Conservation (phyloP, 495 filamentous ascomycete genomes). For the Extremus antarcticus region DNA sequence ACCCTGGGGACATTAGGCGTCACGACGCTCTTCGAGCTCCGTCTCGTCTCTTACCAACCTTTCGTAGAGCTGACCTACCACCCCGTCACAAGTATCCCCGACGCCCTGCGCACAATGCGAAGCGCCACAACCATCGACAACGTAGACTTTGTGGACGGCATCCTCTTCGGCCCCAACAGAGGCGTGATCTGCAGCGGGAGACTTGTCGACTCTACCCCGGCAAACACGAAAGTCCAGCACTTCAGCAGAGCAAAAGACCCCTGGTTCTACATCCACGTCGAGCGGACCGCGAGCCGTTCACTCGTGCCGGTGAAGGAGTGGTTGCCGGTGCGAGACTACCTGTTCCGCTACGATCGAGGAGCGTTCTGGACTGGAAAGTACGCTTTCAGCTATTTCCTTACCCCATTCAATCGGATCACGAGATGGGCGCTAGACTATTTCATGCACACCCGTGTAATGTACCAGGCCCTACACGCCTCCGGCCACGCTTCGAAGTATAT, state of each 20-base stretch:
- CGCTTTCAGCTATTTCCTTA: conserved; percentile 44
- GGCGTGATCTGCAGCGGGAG: conserved; percentile 45
- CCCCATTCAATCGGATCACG: conserved; percentile 44
- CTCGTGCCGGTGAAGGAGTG: conserved; percentile 32
- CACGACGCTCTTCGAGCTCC: conserved; percentile 44
- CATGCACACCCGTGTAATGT: conserved; percentile 53
- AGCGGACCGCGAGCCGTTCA: not conserved
- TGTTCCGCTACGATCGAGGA: conserved; percentile 52
- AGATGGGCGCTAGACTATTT: conserved; percentile 53
- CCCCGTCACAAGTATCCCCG: conserved; percentile 27
- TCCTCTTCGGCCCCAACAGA: conserved; percentile 39
- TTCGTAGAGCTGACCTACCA: conserved; percentile 48
- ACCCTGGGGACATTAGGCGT: conserved; percentile 48
- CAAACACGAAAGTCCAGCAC: conserved; percentile 25
- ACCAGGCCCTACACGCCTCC: conserved; percentile 47
- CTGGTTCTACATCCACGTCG: conserved; percentile 26
- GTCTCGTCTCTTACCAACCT: conserved; percentile 40
- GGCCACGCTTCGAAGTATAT: conserved; percentile 43
- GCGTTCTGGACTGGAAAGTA: conserved; percentile 49
- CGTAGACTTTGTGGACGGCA: conserved; percentile 32
- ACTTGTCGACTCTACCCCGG: conserved; percentile 31
- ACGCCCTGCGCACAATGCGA: conserved; percentile 26
- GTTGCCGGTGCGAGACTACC: conserved; percentile 44
- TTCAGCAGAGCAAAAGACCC: conserved; percentile 22
- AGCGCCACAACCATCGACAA: conserved; percentile 26